Base-by-base conservation (phyloP, 225 moss, liverwort and hornwort genomes). In the Thuidium tamariscinum region DNA sequence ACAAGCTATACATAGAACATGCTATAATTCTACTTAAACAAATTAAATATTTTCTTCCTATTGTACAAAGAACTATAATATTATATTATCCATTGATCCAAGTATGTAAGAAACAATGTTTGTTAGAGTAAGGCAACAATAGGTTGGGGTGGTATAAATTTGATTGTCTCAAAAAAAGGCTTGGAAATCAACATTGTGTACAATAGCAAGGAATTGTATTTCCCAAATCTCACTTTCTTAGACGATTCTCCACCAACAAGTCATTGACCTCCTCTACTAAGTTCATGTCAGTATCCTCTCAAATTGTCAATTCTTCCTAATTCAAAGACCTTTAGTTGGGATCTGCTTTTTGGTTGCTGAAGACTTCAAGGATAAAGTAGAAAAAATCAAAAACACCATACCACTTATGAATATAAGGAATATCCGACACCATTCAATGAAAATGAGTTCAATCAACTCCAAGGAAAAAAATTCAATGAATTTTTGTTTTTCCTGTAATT, bases 281-380 rank as follows among this genome's bases (percentile, higher is more conserved):
- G 2, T 67, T 22, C 66, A 36, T 36, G 2, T 21, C 11, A 67
- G 3, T 37, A 37, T 37, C 37, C 3, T 67, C 36, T 67, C 0
- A 0, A 2, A 21, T 11, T 67, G 6, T 37, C 21, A 37, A 36
- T 21, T 66, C 20, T 66, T 36, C 6, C 0, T 36, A 3, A 21
- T 21, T 36, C 0, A 37, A 1, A 20, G 36, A 36, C 66, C 36
- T n/a, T 62, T n/a, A n/a, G n/a, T 44, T 44, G 6, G 66, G 37
- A 67, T 21, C 21, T 3, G 11, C 11, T 37, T 12, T 36, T 11
- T 1, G 2, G 6, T 21, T 0, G 2, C 36, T 7, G 36, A 7
- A 3, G 11, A n/a, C 19, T 19, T 20, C 36, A 21, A 36, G 36
- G 11, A 11, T 36, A 11, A 10, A 6, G 11, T 20, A 36, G 66